A percentile compares a stretch with the other conserved stretches of the same genome.
phyloP scores from a whole-genome alignment of 2,329 filamentous ascomycete genomes.

The Coniochaeta sp. region DNA sequence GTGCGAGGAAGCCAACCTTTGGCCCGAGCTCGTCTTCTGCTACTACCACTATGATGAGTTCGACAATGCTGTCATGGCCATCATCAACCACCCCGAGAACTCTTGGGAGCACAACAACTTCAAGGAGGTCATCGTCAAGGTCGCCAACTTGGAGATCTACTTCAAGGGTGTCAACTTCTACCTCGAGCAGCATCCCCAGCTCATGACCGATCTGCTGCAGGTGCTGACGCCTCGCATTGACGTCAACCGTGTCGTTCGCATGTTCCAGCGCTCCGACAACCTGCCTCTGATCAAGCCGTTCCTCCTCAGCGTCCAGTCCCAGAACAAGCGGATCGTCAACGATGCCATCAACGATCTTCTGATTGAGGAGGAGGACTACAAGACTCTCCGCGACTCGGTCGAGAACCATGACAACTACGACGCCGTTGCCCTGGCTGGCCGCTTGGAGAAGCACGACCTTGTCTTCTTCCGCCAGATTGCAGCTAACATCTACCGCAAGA shows the following conservation, averaged over 20 bases:
- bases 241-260: constrained; percentile 97
- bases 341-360: constrained; percentile 95
- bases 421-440: constrained; percentile 81
- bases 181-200: constrained; percentile 89
- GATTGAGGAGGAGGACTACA: constrained; percentile 99
- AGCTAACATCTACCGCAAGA: constrained; percentile 97
- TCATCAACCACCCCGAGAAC: constrained; percentile 96
- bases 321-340: constrained; percentile 98
- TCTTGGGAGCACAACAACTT: constrained; percentile 99
- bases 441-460: constrained; percentile 93
- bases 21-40: constrained; percentile 96
- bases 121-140: constrained; percentile 98
- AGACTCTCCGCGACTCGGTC: constrained; percentile 93
- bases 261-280: constrained; percentile 98
- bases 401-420: constrained; percentile 99
- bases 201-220: constrained; percentile 92
- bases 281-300: constrained; percentile 98
- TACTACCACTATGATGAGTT: constrained; percentile 98
- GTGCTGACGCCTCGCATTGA: constrained; percentile 89
- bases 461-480: constrained; percentile 99
- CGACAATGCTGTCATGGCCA: constrained; percentile 92
- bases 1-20: constrained; percentile 89
- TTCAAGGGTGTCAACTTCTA: constrained; percentile 97
- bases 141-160: constrained; percentile 97
- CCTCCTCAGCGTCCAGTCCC: constrained; percentile 87